Evolutionary conservation across 2,329 filamentous ascomycete species (phyloP).

Genomic region (Venturia pyrina): DNA sequence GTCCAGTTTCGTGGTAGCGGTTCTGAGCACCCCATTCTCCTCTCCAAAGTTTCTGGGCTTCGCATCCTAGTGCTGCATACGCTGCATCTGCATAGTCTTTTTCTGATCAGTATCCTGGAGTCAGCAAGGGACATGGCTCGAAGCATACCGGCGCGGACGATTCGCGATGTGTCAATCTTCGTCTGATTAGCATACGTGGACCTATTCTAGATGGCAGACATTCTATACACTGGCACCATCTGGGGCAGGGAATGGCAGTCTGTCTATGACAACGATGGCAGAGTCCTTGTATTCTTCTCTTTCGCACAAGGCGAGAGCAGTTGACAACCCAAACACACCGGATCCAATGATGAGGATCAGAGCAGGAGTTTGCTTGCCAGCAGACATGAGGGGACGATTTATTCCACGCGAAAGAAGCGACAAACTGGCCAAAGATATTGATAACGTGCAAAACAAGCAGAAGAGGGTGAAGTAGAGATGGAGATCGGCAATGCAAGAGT

Average conservation of each 20-base stretch:
- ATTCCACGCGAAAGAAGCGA: not conserved
- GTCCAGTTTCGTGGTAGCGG: constrained; percentile 60
- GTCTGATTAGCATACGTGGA: not conserved
- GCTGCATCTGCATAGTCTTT: constrained; percentile 58
- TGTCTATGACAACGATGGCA: constrained; percentile 48
- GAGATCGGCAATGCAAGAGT: not conserved
- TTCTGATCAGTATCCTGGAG: not conserved
- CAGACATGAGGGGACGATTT: not conserved
- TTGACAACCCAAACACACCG: constrained; percentile 50
- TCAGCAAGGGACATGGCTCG: no score
- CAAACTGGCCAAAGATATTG: not conserved
- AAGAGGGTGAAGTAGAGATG: not conserved
- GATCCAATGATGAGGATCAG: constrained; percentile 40
- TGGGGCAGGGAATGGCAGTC: constrained; percentile 46
- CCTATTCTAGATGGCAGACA: constrained; percentile 5
- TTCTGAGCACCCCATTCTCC: constrained; percentile 46
- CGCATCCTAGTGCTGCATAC: constrained; percentile 64
- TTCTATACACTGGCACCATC: constrained; percentile 43
- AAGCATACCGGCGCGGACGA: constrained; percentile 10
- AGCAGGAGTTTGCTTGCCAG: constrained; percentile 21
- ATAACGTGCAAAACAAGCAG: not conserved
- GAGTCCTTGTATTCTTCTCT: constrained; percentile 43
- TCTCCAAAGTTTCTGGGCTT: constrained; percentile 62
- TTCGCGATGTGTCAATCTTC: constrained; percentile 11
- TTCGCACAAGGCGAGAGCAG: constrained; percentile 59